Evolutionary conservation across 1,284 basidiomycete species (phyloP).

Genomic region (Cutaneotrichosporon arboriforme): DNA sequence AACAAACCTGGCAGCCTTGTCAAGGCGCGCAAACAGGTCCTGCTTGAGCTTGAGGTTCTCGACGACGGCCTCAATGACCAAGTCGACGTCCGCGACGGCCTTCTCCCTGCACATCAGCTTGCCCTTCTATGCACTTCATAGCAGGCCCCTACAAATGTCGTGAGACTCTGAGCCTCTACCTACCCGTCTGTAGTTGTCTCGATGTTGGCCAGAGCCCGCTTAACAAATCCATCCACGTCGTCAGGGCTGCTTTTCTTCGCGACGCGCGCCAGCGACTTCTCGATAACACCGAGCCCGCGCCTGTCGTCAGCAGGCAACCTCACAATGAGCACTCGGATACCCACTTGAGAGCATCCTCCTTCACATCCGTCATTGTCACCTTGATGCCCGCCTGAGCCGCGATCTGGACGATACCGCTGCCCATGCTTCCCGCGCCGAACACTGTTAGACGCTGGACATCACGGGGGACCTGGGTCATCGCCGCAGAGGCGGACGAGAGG

Average conservation of each 20-base stretch:
- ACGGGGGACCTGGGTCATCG: not conserved
- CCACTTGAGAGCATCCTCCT: slow-evolving; percentile 43
- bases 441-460: slow-evolving; percentile 46
- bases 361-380: slow-evolving; percentile 48
- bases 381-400: slow-evolving; percentile 51
- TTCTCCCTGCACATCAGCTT: slow-evolving; percentile 26
- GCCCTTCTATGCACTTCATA: not conserved
- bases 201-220: slow-evolving; percentile 50
- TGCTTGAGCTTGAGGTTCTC: slow-evolving; percentile 55
- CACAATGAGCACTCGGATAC: slow-evolving; percentile 3
- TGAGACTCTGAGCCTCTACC: slow-evolving; percentile 7
- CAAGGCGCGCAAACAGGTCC: slow-evolving; percentile 53
- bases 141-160: too few relatives aligned
- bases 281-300: slow-evolving; percentile 52
- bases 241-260: slow-evolving; percentile 52
- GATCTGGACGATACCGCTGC: slow-evolving; percentile 53
- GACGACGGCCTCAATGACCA: slow-evolving; percentile 58
- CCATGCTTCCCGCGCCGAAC: slow-evolving; percentile 53
- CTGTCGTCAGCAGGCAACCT: not conserved
- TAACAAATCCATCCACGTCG: slow-evolving; percentile 41
- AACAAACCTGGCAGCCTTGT: slow-evolving; percentile 46
- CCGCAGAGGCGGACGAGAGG: slow-evolving; percentile 1
- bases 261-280: slow-evolving; percentile 52
- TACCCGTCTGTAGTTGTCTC: slow-evolving; percentile 51
- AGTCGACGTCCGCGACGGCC: slow-evolving; percentile 52